A percentile compares a stretch with the other conserved stretches of the same genome.
phyloP scores from a whole-genome alignment of 441 rosid species.

The Hypseocharis bilobata region DNA sequence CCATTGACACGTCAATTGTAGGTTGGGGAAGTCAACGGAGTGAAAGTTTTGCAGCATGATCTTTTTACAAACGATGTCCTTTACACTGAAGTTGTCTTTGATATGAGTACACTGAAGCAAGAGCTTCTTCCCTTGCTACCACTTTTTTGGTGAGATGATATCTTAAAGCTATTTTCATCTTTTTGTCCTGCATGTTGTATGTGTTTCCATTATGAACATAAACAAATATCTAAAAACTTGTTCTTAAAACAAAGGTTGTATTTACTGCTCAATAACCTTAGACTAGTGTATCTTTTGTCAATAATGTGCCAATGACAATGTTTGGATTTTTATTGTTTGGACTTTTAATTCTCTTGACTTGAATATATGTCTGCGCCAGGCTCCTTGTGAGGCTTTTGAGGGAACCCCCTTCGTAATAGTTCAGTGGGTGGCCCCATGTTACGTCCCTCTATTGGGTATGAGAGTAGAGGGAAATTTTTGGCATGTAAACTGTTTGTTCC shows the following conservation, averaged over 20 bases:
- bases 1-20: constrained; percentile 24
- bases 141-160: constrained; percentile 66
- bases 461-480: neutral
- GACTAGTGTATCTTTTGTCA: neutral
- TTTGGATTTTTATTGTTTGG: neutral
- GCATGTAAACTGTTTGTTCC: too few relatives aligned
- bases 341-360: constrained; percentile 1
- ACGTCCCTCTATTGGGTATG: too few relatives aligned
- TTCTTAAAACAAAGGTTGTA: neutral
- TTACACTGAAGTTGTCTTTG: constrained; percentile 71
- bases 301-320: constrained; percentile 2
- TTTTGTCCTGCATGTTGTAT: constrained; percentile 11
- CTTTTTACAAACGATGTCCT: constrained; percentile 87
- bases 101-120: constrained; percentile 62
- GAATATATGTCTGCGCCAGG: neutral
- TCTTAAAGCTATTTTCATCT: constrained; percentile 5
- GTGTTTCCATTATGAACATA: neutral
- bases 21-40: constrained; percentile 76
- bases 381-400: too few relatives aligned
- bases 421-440: neutral
- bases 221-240: neutral
- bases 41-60: constrained; percentile 71
- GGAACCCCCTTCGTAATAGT: neutral
- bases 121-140: constrained; percentile 79
- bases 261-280: too few relatives aligned